phyloP scores from a whole-genome alignment of 2,329 filamentous ascomycete genomes.

The Beauveria sp. region DNA sequence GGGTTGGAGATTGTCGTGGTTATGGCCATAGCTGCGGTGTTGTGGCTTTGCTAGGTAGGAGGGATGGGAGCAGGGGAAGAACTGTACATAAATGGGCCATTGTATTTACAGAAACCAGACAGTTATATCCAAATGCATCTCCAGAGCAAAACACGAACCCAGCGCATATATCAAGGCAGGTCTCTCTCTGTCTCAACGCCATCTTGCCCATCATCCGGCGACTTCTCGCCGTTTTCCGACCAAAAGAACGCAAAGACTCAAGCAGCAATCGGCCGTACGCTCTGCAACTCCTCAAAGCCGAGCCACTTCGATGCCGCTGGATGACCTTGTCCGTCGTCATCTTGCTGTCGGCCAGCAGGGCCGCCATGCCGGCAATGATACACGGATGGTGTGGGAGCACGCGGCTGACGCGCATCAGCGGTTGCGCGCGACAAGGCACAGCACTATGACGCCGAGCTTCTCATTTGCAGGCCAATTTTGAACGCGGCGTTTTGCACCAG shows the following conservation, averaged over 20 bases:
- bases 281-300: slow-evolving; percentile 15
- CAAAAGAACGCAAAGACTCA: background rate
- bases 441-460: slow-evolving; percentile 20
- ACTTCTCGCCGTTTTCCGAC: background rate
- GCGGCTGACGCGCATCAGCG: slow-evolving; percentile 16
- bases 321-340: slow-evolving; percentile 16
- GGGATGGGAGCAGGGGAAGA: background rate
- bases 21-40: background rate
- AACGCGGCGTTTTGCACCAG: slow-evolving; percentile 20
- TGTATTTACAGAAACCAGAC: background rate
- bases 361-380: slow-evolving; percentile 21
- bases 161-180: background rate
- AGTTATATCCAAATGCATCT: background rate
- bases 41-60: background rate
- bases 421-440: slow-evolving; percentile 18
- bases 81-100: background rate
- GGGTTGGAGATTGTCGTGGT: no score
- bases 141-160: background rate
- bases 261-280: background rate
- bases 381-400: slow-evolving; percentile 24
- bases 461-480: slow-evolving; percentile 22
- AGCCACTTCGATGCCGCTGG: slow-evolving; percentile 22
- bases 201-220: background rate
- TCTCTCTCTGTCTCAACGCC: background rate
- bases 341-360: slow-evolving; percentile 20